phyloP scores from a whole-genome alignment of 306 rosid species.

The Vicia faba region DNA sequence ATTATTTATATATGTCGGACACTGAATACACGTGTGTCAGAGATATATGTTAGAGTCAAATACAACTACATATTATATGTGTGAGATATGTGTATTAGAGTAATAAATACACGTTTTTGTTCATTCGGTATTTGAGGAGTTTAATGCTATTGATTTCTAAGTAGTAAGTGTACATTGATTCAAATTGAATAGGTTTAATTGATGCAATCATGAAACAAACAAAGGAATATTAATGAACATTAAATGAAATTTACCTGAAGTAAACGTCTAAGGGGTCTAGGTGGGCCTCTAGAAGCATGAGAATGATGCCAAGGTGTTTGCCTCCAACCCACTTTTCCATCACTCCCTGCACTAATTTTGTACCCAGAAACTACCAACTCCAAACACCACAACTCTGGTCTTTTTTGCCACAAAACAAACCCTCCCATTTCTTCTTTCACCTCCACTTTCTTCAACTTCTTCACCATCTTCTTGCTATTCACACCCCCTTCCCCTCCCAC shows the following conservation, averaged over 20 bases:
- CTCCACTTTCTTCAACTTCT: constrained; percentile 43
- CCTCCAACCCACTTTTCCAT: constrained; percentile 90
- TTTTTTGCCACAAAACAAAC: constrained; percentile 91
- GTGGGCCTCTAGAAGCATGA: constrained; percentile 97
- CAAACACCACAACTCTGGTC: constrained; percentile 88
- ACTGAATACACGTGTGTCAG: no score
- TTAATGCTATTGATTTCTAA: background rate
- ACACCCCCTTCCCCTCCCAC: constrained; percentile 50
- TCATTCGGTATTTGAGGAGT: no score
- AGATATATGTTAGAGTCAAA: no score
- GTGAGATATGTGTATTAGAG: no score
- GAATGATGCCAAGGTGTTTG: constrained; percentile 99
- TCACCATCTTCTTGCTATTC: constrained; percentile 44
- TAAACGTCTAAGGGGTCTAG: constrained; percentile 85
- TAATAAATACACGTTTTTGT: no score
- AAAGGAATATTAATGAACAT: background rate
- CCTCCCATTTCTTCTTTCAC: constrained; percentile 82
- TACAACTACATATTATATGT: no score
- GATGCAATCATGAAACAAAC: background rate
- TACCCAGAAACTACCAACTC: constrained; percentile 75
- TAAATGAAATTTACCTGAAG: constrained; percentile 58
- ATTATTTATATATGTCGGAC: no score
- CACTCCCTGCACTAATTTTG: constrained; percentile 95
- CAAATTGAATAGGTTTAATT: constrained; percentile 9
- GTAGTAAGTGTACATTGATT: background rate